These are phyloP conservation scores for Aureobasidium sp. DNA, from an alignment of 2,329 filamentous ascomycete species.

Conservation along the genomic window DNA sequence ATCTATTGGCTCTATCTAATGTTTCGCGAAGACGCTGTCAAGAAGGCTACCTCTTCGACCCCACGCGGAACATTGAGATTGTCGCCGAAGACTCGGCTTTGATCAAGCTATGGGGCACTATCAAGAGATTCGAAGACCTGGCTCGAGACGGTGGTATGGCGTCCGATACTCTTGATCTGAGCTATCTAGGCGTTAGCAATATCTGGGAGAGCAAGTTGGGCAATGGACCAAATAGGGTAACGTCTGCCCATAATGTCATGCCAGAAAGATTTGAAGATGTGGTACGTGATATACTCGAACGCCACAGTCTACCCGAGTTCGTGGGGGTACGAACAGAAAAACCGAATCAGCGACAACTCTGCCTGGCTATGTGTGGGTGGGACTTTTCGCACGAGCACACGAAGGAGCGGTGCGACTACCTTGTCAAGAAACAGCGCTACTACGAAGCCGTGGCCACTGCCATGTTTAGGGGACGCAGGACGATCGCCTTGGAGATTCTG, in stretches of 20 bases:
- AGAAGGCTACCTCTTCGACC: conserved; percentile 53
- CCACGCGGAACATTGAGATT: conserved; percentile 58
- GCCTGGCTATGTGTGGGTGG: conserved; percentile 68
- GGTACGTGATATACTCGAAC: conserved; percentile 58
- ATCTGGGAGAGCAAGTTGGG: conserved; percentile 66
- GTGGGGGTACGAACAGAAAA: conserved; percentile 57
- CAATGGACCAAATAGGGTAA: conserved; percentile 21
- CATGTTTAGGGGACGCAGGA: conserved; percentile 63
- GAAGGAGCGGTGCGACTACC: conserved; percentile 42
- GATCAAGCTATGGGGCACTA: conserved; percentile 72
- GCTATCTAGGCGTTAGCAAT: conserved; percentile 65
- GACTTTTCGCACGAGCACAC: conserved; percentile 50
- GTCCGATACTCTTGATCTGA: conserved; percentile 60
- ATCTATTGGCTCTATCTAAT: conserved; percentile 17
- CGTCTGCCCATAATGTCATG: conserved; percentile 18
- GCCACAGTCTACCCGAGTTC: conserved; percentile 55
- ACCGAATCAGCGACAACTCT: conserved; percentile 66
- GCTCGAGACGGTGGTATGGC: conserved; percentile 65
- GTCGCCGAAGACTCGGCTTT: conserved; percentile 66
- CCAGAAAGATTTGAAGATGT: conserved; percentile 31
- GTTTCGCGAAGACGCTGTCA: conserved; percentile 48
- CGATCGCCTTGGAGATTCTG: conserved; percentile 62
- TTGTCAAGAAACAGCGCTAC: conserved; percentile 50
- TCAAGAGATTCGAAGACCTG: conserved; percentile 58
- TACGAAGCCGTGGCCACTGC: conserved; percentile 73